Evolutionary conservation across 2,329 filamentous ascomycete species (phyloP), one percentile per base, ranked within the genome.

Genomic region (Chalaropsis thielavioides): DNA sequence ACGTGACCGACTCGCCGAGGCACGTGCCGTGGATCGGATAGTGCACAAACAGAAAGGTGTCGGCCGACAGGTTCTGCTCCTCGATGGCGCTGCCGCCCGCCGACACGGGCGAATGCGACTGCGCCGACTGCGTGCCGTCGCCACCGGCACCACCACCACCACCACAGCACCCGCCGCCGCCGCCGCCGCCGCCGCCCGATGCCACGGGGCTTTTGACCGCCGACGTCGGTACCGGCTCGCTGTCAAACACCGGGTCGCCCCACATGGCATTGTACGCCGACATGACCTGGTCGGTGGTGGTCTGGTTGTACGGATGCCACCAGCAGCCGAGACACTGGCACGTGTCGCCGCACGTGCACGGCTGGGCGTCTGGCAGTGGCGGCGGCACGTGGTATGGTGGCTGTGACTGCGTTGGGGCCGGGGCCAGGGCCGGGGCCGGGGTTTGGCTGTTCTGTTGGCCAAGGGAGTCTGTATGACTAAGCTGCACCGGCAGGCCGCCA

Each of bases 321-420:
- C 83, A 79, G 71, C 86, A 89, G 11, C 85, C 86, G 43, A 88
- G 76, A 70, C 86, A 89, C 69, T 84, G 80, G 69, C 86, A 89
- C 35, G 76, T 76, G 64, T 85, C 81, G 22, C 86, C 86, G 70
- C 86, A 89, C 60, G 77, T 77, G 69, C 86, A 89, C 64, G 73
- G 75, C 58, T 75, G 75, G 63, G 71, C 75, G 22, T 73, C 76
- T 69, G 73, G 71, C 71, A 46, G 71, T 71, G 46, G 69, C 67
- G 68, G 61, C 68, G 27, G 60, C 17, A 56, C 70, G 58, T 43
- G 58, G 58, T 43, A 56, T 6, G 31, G 49, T 22, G 49, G 49
- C 27, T 56, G 49, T 5, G 22, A 7, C 24, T 24, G 49, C 11
- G 49, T 27, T 56, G 31, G 31, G 6, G 31, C 6, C 6, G 2